These are phyloP conservation scores for Circinella minor DNA, from an alignment of 371 early-diverging fungal species.

Conservation along the genomic window DNA sequence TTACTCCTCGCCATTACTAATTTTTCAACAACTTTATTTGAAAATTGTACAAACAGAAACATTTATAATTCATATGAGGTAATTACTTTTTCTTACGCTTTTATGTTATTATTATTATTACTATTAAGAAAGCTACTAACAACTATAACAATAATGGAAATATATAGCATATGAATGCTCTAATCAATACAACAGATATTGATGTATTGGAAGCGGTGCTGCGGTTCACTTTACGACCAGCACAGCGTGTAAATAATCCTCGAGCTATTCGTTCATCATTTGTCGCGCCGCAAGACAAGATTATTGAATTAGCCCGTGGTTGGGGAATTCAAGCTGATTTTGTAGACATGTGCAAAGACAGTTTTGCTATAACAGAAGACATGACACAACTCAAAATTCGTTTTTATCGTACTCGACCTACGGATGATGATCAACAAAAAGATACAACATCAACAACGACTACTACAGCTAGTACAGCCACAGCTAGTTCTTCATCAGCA, in stretches of 20 bases:
- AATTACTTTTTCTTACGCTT: conserved; percentile 8
- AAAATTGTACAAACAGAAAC: conserved; percentile 94
- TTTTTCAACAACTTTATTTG: conserved; percentile 83
- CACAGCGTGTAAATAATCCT: conserved; percentile 80
- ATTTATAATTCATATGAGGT: conserved; percentile 94
- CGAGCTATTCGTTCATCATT: conserved; percentile 70
- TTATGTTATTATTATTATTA: too few species aligned
- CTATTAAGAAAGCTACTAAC: neutral
- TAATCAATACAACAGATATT: conserved; percentile 75
- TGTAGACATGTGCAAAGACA: conserved; percentile 44
- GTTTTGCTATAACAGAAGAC: conserved; percentile 51
- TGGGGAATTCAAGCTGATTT: conserved; percentile 61
- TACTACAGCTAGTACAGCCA: conserved; percentile 13
- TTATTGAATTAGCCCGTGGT: conserved; percentile 63
- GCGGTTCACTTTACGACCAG: conserved; percentile 78
- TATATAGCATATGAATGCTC: conserved; percentile 69
- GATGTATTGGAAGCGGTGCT: conserved; percentile 77
- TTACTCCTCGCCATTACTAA: conserved; percentile 74
- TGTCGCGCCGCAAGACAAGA: conserved; percentile 64
- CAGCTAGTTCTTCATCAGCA: neutral
- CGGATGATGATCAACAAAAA: conserved; percentile 3
- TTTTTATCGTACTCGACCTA: conserved; percentile 61
- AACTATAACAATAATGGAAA: neutral
- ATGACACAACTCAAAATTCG: conserved; percentile 60
- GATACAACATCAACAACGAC: too few species aligned